Base-by-base conservation (phyloP, 306 rosid species). In the Cucurbita argyrosperma region DNA sequence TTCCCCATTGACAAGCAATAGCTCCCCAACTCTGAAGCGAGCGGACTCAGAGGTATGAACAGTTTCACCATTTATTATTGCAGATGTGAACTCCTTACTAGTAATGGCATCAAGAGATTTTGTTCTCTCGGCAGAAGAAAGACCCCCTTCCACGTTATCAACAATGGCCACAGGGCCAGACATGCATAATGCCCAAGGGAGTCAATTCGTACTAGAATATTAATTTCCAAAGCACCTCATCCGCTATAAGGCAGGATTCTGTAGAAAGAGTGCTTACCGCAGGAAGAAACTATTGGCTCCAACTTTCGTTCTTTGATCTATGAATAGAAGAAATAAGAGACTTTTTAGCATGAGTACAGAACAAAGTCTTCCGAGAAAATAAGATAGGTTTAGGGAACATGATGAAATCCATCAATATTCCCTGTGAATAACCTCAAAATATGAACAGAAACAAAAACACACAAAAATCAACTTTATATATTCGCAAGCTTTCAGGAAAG, bases 131-230 rank as follows among this genome's bases (percentile, higher is more conserved):
- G 87, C 82, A 83, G 53, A 76, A 72, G 85, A 56, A 81, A 71
- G 79, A 77, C 82, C 83, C 86, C 84, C 89, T 78, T 77, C 90
- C 83, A 77, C 81, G 51, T 71, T 84, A 76, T 62, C 92, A 83
- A 62, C 88, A 67, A 76, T 84, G 89, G 90, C 92, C 91, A 75
- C 97, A 79, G 84, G 88, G 96, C 88, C 88, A 94, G 99, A 94
- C 99, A 94, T 94, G 96, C 97, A 94, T 80, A 89, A 90, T 85
- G 86, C 74, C 76, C 81, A 83, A 84, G 83, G 84, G 75, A 76
- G 78, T 74, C 77, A 50, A 52, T 77, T 86, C 86, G 81, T 80
- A 79, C 46, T 78, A 80, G 77, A 78, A 76, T 80, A 76, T 39
- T 81, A 76, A 73, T 62, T 63, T 71, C 79, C 72, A 3, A 60